These are phyloP conservation scores for Phaffomyces thermotolerans DNA, from an alignment of 805 yeast species.

Conservation along the genomic window DNA sequence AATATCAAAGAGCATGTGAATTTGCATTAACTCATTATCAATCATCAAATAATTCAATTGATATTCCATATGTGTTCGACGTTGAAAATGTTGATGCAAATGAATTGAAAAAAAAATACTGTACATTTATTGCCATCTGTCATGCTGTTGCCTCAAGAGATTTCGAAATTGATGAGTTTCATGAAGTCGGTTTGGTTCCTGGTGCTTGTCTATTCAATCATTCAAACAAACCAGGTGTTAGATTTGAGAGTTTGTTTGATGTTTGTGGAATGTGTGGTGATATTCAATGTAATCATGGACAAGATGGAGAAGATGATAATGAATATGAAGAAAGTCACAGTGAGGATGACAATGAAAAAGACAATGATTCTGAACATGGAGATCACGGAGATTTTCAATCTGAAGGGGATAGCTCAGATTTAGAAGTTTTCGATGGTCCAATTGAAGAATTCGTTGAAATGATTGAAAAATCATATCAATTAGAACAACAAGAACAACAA, in stretches of 20 bases:
- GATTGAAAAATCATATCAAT: constrained; percentile 20
- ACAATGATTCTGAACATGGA: constrained; percentile 9
- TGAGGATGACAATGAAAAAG: constrained; percentile 12
- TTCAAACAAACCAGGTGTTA: constrained; percentile 51
- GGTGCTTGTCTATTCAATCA: constrained; percentile 90
- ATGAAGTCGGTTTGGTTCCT: constrained; percentile 75
- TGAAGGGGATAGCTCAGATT: not conserved
- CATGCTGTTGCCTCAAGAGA: constrained; percentile 69
- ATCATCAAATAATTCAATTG: constrained; percentile 18
- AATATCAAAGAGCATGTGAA: constrained; percentile 31
- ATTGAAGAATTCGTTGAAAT: constrained; percentile 25
- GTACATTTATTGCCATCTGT: constrained; percentile 48
- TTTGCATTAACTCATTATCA: constrained; percentile 25
- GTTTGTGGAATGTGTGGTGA: constrained; percentile 49
- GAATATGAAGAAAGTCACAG: constrained; percentile 12
- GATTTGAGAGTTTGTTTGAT: constrained; percentile 51
- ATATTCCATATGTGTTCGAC: constrained; percentile 26
- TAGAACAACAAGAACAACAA: constrained; percentile 12
- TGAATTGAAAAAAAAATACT: constrained; percentile 25
- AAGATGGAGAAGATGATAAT: constrained; percentile 6
- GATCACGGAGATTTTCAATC: not conserved
- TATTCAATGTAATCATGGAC: constrained; percentile 28
- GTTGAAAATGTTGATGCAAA: constrained; percentile 21
- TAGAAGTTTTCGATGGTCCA: constrained; percentile 19
- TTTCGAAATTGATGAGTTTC: constrained; percentile 71